Evolutionary conservation across 2,329 filamentous ascomycete genomes (phyloP), one percentile per base, ranked within the genome.

Genomic region (Phoma sp.): DNA sequence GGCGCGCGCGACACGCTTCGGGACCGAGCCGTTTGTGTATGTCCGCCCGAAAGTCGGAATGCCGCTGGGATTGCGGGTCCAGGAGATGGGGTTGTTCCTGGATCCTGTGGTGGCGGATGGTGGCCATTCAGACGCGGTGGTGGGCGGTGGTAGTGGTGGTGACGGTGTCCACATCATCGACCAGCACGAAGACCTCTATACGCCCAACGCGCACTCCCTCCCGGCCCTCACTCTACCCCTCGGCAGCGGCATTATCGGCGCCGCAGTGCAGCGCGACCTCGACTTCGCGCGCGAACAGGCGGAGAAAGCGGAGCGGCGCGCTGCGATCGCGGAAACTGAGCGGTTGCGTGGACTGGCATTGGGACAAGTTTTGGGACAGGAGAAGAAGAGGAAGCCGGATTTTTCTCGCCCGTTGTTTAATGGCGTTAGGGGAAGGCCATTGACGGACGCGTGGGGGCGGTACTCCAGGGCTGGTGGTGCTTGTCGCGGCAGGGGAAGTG

Each of bases 21-120:
- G 38, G 32, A 41, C 62, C 31, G 69, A 71, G 56, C 72, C 71
- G 0, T 76, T 70, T 38, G 39, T 69, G 7, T 76, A 71, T 57
- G 17, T 46, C 1, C 54, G 54, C 39, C 72, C 72, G 0, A 24
- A 43, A 2, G 1, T 24, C 1, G 65, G 64, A 0, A 32, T 66
- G 37, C 64, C 64, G 0, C 22, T 60, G 2, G 64, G 65, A 0
- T 4, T 64, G 9, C 29, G 50, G 1, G 49, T 53, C 10, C 64
- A 67, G 19, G 44, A 54, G 15, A 19, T 6, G 0, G 57, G 38
- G 3, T 33, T 29, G 10, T 43, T 37, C 15, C 43, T 38, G 59
- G 60, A 25, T 17, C 10, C 22, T 6, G 22, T 24, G 3, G 22
- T 24, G 22, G 22, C 22, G 22, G 22, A 24, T 6, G 22, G 22